These are phyloP conservation scores for Colletotrichum abscissum DNA, from an alignment of 2,329 filamentous ascomycete genomes.

Conservation along the genomic window DNA sequence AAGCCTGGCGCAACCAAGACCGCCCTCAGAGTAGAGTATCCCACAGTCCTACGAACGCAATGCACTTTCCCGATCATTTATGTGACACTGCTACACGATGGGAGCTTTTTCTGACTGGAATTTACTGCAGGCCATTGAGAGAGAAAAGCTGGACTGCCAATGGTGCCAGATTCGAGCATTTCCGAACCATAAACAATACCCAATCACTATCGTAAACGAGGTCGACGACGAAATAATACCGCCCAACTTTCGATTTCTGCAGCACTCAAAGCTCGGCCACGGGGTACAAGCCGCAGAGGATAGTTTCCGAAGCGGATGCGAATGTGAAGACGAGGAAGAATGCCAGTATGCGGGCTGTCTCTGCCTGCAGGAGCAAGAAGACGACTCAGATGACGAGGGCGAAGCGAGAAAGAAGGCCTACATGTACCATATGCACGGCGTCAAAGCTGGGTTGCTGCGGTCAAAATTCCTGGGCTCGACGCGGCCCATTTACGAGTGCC, in stretches of 20 bases:
- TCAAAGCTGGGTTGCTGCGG: constrained; percentile 63
- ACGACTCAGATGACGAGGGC: constrained; percentile 56
- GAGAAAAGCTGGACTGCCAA: constrained; percentile 62
- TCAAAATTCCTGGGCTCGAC: constrained; percentile 63
- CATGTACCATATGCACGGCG: constrained; percentile 71
- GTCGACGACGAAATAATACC: constrained; percentile 68
- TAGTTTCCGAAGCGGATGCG: constrained; percentile 76
- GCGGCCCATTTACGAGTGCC: constrained; percentile 83
- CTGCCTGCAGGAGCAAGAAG: constrained; percentile 74
- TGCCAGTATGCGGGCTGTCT: constrained; percentile 77
- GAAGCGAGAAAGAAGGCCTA: constrained; percentile 54
- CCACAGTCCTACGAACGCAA: not conserved
- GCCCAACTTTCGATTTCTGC: constrained; percentile 75
- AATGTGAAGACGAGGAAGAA: constrained; percentile 69
- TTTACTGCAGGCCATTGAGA: constrained; percentile 45
- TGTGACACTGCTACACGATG: not conserved
- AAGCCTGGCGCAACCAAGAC: not conserved
- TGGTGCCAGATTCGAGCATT: constrained; percentile 71
- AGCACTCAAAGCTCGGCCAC: constrained; percentile 66
- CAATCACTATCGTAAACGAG: constrained; percentile 74
- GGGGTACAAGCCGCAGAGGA: constrained; percentile 70
- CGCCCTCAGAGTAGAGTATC: constrained; percentile 33
- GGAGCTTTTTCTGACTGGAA: constrained; percentile 1
- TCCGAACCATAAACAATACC: constrained; percentile 56
- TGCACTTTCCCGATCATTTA: no score